Conservation (phyloP, 2,329 filamentous ascomycete genomes). For the Fusarium falciforme region DNA sequence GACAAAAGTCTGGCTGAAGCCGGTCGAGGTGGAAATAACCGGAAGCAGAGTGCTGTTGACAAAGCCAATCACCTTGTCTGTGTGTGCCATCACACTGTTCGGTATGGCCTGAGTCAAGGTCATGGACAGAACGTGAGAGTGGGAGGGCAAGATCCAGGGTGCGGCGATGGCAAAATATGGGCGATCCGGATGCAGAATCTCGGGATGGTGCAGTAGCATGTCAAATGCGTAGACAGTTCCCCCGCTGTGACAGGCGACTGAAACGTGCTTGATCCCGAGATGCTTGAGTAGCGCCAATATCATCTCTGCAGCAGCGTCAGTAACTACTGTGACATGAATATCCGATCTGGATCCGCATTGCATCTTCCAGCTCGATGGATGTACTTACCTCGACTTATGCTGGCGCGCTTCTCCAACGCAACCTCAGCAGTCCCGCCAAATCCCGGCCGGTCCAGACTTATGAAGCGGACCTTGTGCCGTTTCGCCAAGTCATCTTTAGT, state of each 20-base stretch:
- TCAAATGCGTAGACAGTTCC: conserved; percentile 27
- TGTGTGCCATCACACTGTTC: neutral
- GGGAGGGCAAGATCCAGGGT: conserved; percentile 18
- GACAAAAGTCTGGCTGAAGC: conserved; percentile 14
- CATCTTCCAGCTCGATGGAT: neutral
- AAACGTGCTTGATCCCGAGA: conserved; percentile 15
- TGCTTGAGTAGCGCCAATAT: conserved; percentile 3
- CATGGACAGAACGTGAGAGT: conserved; percentile 1
- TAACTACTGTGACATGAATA: neutral
- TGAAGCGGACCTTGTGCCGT: conserved; percentile 13
- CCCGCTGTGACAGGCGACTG: conserved; percentile 20
- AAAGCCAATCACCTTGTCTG: conserved; percentile 23
- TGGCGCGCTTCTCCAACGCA: neutral
- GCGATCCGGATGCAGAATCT: conserved; percentile 17
- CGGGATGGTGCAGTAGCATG: conserved; percentile 24
- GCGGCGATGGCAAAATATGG: conserved; percentile 18
- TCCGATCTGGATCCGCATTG: neutral
- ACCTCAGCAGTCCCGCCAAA: conserved; percentile 18
- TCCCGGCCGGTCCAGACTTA: conserved; percentile 17
- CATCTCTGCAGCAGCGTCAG: conserved; percentile 1
- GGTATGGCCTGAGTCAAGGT: conserved; percentile 9
- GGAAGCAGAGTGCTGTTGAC: conserved; percentile 12
- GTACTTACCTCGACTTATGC: conserved; percentile 15
- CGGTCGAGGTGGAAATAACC: conserved; percentile 10
- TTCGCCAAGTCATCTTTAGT: conserved; percentile 20